These are phyloP conservation scores for Saccharomyces pastorianus DNA, from an alignment of 1,139 yeast genomes.

Conservation along the genomic window DNA sequence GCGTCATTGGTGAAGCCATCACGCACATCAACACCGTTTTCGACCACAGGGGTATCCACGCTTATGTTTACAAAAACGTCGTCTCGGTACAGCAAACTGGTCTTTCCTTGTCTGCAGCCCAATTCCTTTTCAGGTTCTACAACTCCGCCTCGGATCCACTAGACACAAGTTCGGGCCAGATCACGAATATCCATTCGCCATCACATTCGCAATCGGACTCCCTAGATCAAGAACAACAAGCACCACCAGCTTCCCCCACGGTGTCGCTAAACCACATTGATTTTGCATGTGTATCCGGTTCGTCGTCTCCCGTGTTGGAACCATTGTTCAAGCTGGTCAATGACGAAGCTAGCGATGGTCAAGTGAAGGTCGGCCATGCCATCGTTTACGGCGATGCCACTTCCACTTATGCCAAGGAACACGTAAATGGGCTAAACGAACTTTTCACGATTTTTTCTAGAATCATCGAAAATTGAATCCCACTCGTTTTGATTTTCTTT, in stretches of 20 bases:
- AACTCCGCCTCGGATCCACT: conserved; percentile 13
- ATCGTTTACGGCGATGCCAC: conserved; percentile 55
- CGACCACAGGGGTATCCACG: conserved; percentile 61
- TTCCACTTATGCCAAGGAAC: conserved; percentile 57
- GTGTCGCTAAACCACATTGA: conserved; percentile 17
- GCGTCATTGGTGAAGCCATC: conserved; percentile 75
- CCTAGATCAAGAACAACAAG: background rate
- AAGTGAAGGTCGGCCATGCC: conserved; percentile 43
- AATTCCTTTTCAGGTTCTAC: conserved; percentile 35
- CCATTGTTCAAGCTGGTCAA: conserved; percentile 58
- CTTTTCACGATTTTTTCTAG: conserved; percentile 43
- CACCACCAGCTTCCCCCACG: background rate
- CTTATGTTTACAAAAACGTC: conserved; percentile 59
- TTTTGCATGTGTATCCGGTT: conserved; percentile 52
- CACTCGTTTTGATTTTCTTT: background rate
- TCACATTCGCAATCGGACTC: background rate
- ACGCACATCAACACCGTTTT: conserved; percentile 77
- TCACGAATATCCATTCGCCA: conserved; percentile 4
- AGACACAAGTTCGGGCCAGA: conserved; percentile 7
- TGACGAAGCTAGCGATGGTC: conserved; percentile 34
- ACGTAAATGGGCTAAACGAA: conserved; percentile 72
- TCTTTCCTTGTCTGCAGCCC: conserved; percentile 45
- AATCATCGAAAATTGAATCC: too few species aligned
- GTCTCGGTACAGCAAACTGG: conserved; percentile 59
- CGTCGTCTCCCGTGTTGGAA: conserved; percentile 63